Evolutionary conservation across 2,329 filamentous ascomycete genomes (phyloP), one percentile per base, ranked within the genome.

Genomic region (Phyllosticta ampelicida): DNA sequence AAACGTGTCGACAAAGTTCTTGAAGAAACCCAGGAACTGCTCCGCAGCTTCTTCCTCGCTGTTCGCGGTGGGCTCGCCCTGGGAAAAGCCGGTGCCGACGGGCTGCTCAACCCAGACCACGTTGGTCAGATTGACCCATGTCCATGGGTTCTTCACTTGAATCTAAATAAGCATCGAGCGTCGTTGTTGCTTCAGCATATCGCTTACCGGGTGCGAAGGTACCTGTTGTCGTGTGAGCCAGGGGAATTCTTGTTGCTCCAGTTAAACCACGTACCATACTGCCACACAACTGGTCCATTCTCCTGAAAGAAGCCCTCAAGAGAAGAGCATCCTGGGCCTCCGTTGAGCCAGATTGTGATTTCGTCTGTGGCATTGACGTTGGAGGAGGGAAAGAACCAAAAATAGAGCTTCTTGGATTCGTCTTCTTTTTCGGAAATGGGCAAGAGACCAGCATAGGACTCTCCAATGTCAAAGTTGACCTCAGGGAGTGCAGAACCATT

Each of bases 21-120:
- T 85, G 78, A 84, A 90, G 73, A 90, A 94, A 54, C 86, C 86
- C 16, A 86, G 75, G 68, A 92, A 90, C 63, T 91, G 81, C n/a
- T 74, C 71, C 0, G 86, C 86, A 1, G 86, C 77, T 62, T 90
- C 86, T 28, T 82, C 79, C 63, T 89, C 84, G 63, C 80, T 81
- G 3, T 76, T 82, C 9, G 86, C 86, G 0, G 80, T 86, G 3
- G 83, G 76, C 0, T 73, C 80, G 13, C 87, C 87, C 30, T 81
- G 78, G 0, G 83, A 81, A 68, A 87, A 91, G 13, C 87, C 87
- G 0, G 86, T 87, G 28, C 79, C 78, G 11, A 81, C 75, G 83
- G 84, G 67, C 88, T 85, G 65, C 54, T 89, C 87, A 9, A 87
- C 78, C 81, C 84, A 94, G 52, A 94, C 75, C 65, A 91, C 81